Conservation (phyloP, 2,329 filamentous ascomycete species). For the Periconia sp. region DNA sequence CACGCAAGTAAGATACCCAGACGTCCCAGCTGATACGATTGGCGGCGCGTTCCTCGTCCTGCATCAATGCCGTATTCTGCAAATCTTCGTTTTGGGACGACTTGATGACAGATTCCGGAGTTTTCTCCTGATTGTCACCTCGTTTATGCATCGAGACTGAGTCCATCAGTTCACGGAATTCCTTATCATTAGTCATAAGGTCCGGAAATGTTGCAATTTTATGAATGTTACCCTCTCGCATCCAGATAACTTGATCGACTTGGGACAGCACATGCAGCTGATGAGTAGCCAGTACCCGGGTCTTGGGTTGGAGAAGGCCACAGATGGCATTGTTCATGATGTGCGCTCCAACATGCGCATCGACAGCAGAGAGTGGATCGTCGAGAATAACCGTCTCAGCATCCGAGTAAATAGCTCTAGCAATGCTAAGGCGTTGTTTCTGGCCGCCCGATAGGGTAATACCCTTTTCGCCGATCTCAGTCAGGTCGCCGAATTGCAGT, state of each 20-base stretch:
- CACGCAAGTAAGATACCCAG: constrained; percentile 74
- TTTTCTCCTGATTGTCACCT: constrained; percentile 52
- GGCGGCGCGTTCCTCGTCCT: constrained; percentile 70
- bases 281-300: constrained; percentile 88
- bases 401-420: constrained; percentile 70
- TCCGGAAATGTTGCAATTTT: constrained; percentile 88
- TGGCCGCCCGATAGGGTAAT: constrained; percentile 96
- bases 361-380: constrained; percentile 61
- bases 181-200: constrained; percentile 75
- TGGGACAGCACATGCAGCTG: constrained; percentile 90
- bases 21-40: constrained; percentile 78
- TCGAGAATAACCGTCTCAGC: constrained; percentile 66
- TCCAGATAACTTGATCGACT: constrained; percentile 90
- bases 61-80: constrained; percentile 65
- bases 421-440: constrained; percentile 93
- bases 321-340: constrained; percentile 95
- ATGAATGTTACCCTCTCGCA: constrained; percentile 81
- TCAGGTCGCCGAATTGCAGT: constrained; percentile 82
- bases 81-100: constrained; percentile 62
- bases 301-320: constrained; percentile 84
- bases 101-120: constrained; percentile 52
- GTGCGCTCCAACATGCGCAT: constrained; percentile 64
- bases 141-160: constrained; percentile 60
- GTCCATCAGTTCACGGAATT: constrained; percentile 78
- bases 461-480: constrained; percentile 92